Evolutionary conservation across 768 basidiomycete genomes (phyloP), one percentile per base, ranked within the genome.

Genomic region (Leucosporidium yakuticum): DNA sequence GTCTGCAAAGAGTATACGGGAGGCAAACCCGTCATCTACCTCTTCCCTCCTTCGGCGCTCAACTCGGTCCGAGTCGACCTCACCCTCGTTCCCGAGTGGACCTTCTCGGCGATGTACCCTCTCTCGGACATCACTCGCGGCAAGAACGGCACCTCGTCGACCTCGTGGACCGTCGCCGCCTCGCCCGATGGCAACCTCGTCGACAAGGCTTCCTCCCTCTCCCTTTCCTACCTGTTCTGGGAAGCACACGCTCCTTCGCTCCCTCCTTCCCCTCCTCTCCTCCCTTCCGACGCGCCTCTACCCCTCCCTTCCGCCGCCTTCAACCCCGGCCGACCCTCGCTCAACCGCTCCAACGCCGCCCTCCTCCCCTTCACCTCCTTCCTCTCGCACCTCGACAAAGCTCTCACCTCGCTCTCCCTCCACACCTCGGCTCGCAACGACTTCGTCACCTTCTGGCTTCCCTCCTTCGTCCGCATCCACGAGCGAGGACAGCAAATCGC

Each of bases 381-480:
- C 7, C 76, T 80, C 2, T 66, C 65, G 1, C 82, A 83, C 65
- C 77, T 83, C 36, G 78, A 82, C 65, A 73, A 69, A 20, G 75
- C 75, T 8, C 71, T 80, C 15, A 49, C 20, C 9, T 73, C 72
- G 6, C 77, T 83, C 0, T 77, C 79, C 0, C 79, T 83, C 8
- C 79, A 83, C 64, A 79, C 76, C 2, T 80, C 81, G 64, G 83
- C 82, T 3, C 77, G 81, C 53, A 81, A 80, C 25, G 81, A 80
- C 5, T 83, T 83, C 76, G 81, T 83, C 69, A 82, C 81, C 79
- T 83, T 80, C 70, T 84, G 82, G 83, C 79, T 83, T 25, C 83
- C 82, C 0, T 74, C 77, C 20, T 69, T 84, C 48, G 9, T 39
- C 36, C 51, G 62, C 47, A 23, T 63, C 51, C 15, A 44, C 25